These are phyloP conservation scores for Phytophthora multivora DNA, from an alignment of 352 stramenopile genomes.

Conservation along the genomic window DNA sequence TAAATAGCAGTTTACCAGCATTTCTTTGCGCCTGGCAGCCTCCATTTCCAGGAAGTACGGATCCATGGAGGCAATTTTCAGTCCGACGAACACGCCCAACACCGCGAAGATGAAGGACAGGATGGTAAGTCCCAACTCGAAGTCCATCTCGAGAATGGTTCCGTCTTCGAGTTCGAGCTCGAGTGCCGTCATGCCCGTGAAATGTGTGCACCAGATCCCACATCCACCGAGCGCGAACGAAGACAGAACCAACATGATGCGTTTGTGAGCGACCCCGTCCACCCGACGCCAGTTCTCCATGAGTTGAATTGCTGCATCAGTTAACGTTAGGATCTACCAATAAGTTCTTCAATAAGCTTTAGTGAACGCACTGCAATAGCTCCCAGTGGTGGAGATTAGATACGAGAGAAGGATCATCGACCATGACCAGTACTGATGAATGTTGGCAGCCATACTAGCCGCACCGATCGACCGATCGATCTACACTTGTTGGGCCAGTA, in stretches of 20 bases:
- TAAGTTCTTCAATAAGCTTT: too few species aligned
- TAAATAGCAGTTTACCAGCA: constrained; percentile 28
- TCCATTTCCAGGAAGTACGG: constrained; percentile 72
- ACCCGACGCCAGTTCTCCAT: constrained; percentile 68
- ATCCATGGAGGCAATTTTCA: constrained; percentile 60
- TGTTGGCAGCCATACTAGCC: constrained; percentile 13
- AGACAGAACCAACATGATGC: constrained; percentile 44
- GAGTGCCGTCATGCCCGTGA: constrained; percentile 68
- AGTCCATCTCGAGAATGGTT: constrained; percentile 45
- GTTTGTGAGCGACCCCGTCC: constrained; percentile 34
- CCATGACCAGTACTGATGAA: constrained; percentile 54
- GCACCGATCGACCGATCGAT: background rate
- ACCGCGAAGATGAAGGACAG: constrained; percentile 61
- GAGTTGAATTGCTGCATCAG: constrained; percentile 58
- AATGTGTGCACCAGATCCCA: constrained; percentile 73
- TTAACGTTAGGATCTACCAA: background rate
- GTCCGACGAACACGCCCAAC: constrained; percentile 51
- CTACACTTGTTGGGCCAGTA: too few species aligned
- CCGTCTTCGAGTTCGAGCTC: constrained; percentile 40
- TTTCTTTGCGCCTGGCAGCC: constrained; percentile 45
- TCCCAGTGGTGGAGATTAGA: constrained; percentile 60
- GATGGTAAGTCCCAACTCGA: constrained; percentile 57
- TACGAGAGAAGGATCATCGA: constrained; percentile 55
- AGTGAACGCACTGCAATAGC: constrained; percentile 59
- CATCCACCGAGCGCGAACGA: constrained; percentile 52